Evolutionary conservation across 306 rosid genomes (phyloP), one percentile per base, ranked within the genome.

Genomic region (Mucuna pruriens): DNA sequence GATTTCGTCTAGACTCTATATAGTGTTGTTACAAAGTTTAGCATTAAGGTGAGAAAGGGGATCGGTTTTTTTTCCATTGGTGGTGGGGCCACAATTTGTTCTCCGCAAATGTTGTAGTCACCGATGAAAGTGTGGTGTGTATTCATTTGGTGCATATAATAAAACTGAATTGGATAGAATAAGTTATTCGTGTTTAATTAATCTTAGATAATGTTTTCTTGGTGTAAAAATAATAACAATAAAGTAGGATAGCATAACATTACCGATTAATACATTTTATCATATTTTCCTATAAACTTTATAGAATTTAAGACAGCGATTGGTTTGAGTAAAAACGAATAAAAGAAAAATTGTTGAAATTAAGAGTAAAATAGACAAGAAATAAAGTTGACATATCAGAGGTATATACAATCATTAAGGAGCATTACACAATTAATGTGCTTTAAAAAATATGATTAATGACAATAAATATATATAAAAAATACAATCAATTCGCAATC

Each of bases 11-110:
- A 20, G 2, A 44, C 40, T 79, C 13, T 40, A 60, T 48, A 75
- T 64, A 39, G 10, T 81, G 34, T 62, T 44, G 22, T 25, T 6
- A 23, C 70, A 60, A 34, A 74, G 25, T 44, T 71, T 52, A 83
- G 69, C 63, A 40, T 88, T 77, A 15, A 0, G 33, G 17, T 75
- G 22, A 33, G 26, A 55, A 68, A 23, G 15, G 82, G 48, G 58
- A 6, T 75, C 15, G 7, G 4, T 48, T 81, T 81, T 72, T 26
- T 81, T 81, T 72, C 31, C 54, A 46, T 1, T 13, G 48, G 76
- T 74, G 49, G 46, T 40, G 16, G 66, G 89, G 38, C 82, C 84
- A 85, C 87, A 11, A n/a, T 66, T 66, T 39, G 51, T n/a, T 66
- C 9, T 1, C 25, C 1, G 1, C 15, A 61, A 15, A 60, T 13